A percentile compares a stretch with the other conserved stretches of the same genome.
Conservation (phyloP, 225 moss, liverwort and hornwort species). For the Anthoceros angustus region DNA sequence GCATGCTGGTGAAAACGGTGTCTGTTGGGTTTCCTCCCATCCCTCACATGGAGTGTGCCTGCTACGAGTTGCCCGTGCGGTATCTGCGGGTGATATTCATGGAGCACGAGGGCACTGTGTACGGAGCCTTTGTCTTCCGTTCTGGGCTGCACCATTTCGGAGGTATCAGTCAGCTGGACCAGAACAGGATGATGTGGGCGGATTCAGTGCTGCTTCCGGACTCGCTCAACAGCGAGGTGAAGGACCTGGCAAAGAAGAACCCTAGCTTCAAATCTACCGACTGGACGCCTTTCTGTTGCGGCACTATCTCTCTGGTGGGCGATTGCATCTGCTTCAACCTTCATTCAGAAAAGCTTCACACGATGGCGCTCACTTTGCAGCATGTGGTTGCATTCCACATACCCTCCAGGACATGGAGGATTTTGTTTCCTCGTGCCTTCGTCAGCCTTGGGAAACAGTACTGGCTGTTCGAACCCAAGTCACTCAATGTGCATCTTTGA, state of each 20-base stretch:
- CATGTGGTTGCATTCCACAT: constrained; percentile 4
- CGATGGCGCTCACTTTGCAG: not conserved
- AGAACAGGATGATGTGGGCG: not conserved
- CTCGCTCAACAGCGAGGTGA: constrained; percentile 2
- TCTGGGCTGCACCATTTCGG: not conserved
- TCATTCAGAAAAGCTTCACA: not conserved
- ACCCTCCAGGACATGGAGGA: not conserved
- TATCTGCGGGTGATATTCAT: not conserved
- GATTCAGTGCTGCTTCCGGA: constrained; percentile 1
- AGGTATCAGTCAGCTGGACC: not conserved
- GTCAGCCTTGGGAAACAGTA: not conserved
- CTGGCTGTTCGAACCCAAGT: constrained; percentile 1
- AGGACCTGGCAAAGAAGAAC: not conserved
- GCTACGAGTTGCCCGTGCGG: constrained; percentile 1
- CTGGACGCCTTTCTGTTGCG: constrained; percentile 3
- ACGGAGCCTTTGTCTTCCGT: not conserved
- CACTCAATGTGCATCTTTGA: not conserved
- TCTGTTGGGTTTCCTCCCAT: not conserved
- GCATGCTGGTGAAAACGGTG: not conserved
- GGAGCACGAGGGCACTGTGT: not conserved
- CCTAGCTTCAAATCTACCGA: not conserved
- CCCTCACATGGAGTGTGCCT: constrained; percentile 3
- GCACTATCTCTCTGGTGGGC: not conserved
- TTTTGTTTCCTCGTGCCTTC: not conserved
- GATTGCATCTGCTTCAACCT: constrained; percentile 4